Evolutionary conservation across 2,329 filamentous ascomycete genomes (phyloP).

Genomic region (Trichoderma koningii): DNA sequence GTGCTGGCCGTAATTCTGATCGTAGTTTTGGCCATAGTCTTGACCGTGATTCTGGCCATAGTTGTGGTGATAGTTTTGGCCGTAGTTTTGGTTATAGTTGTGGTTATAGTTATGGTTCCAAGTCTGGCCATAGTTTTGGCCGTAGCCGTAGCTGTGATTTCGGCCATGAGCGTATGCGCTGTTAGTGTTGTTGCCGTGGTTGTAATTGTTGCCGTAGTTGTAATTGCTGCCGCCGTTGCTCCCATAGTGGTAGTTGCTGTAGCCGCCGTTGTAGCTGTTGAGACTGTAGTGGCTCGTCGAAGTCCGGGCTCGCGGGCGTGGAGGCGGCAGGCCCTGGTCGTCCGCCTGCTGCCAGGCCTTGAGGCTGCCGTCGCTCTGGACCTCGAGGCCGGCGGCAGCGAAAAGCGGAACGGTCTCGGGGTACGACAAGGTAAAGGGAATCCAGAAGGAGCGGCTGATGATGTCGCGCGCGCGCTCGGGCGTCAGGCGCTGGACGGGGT

Average conservation of each 20-base stretch:
- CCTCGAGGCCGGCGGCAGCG: conserved; percentile 36
- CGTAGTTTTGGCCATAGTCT: neutral
- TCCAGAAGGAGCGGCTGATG: conserved; percentile 36
- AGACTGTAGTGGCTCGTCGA: conserved; percentile 19
- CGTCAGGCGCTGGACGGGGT: conserved; percentile 31
- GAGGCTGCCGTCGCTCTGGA: conserved; percentile 26
- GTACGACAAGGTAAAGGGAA: conserved; percentile 38
- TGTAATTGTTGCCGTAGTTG: neutral
- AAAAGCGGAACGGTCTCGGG: conserved; percentile 38
- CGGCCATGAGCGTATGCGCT: conserved; percentile 6
- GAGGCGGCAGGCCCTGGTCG: neutral
- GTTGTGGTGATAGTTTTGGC: neutral
- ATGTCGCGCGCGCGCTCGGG: conserved; percentile 31
- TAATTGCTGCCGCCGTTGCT: conserved; percentile 5
- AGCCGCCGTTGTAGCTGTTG: neutral
- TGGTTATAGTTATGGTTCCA: neutral
- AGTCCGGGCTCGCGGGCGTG: conserved; percentile 4
- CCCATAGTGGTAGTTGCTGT: neutral
- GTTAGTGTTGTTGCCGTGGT: neutral
- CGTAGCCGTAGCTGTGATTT: neutral
- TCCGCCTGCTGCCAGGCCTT: conserved; percentile 23
- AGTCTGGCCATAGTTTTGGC: neutral
- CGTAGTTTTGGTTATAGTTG: neutral
- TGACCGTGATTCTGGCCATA: neutral
- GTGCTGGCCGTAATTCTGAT: neutral